Conservation (phyloP, 1,139 yeast species). For the Magnusiomyces ingens region DNA sequence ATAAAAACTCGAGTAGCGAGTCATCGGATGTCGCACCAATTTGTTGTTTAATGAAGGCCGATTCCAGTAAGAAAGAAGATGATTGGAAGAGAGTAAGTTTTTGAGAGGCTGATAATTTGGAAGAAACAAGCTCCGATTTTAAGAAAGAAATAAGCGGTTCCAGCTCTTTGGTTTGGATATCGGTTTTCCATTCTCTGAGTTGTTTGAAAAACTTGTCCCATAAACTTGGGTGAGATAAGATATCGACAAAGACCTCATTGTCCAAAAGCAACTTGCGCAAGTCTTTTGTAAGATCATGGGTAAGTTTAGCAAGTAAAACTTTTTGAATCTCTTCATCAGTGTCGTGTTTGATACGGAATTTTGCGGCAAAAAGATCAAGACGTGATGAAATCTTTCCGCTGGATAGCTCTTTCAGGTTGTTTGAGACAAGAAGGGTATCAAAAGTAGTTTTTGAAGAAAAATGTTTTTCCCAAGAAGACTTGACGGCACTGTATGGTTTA, state of each 20-base stretch:
- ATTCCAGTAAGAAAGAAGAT: constrained; percentile 1
- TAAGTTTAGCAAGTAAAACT: neutral
- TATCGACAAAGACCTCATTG: constrained; percentile 2
- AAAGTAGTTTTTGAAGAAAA: constrained; percentile 1
- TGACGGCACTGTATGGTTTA: neutral
- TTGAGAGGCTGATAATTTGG: neutral
- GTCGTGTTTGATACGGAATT: constrained; percentile 5
- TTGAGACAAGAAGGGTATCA: neutral
- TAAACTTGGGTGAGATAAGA: neutral
- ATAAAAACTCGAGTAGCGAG: neutral
- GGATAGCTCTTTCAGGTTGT: neutral
- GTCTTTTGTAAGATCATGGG: neutral
- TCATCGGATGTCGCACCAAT: too few species aligned
- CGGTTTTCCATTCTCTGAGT: neutral
- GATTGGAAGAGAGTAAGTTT: neutral
- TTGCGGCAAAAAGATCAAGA: constrained; percentile 5
- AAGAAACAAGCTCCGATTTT: neutral
- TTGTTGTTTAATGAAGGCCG: neutral
- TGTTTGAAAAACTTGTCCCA: constrained; percentile 3
- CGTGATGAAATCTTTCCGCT: neutral
- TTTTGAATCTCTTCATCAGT: neutral
- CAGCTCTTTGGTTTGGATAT: neutral
- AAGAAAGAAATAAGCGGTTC: too few species aligned
- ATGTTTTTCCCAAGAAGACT: neutral
- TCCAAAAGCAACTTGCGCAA: constrained; percentile 8